Base-by-base conservation (phyloP, 1,139 yeast species). In the Lodderomyces beijingensis region DNA sequence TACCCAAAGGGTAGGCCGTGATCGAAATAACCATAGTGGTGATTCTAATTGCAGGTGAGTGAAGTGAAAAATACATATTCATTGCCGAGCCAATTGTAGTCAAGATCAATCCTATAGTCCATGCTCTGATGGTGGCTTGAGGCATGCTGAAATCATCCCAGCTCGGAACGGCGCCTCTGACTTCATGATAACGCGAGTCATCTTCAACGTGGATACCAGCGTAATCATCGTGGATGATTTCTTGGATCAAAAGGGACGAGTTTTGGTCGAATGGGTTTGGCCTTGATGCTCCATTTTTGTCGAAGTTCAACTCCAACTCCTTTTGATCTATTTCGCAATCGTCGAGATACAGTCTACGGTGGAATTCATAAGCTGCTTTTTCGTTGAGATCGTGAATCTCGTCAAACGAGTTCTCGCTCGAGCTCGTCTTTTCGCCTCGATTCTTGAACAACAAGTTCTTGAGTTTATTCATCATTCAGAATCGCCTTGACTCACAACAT, bases 131-230 rank as follows among this genome's bases (percentile, higher is more conserved):
- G 16, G 86, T 79, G 46, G 72, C 74, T 47, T 77, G 83, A 1
- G 78, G 79, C 21, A 76, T 45, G 1, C 59, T 39, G 2, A 68
- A 62, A 49, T 78, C 80, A 50, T 79, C 86, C 16, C 64, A 57
- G 22, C 78, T 69, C 2, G 84, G 82, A 25, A 79, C 84, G 3
- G 84, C 70, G 4, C 84, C 83, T 48, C 86, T 66, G 26, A 79
- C 87, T 50, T 79, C 86, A 0, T 84, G 77, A 49, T 75, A 77
- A 6, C 82, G 80, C 13, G 81, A 75, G 47, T 79, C 79, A 46
- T 74, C 70, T 46, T 64, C 70, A 19, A 64, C 68, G 11, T 45
- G 44, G 25, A 62, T 47, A 38, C 64, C 68, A 31, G 77, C 65
- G 46, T 68, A 68, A 12, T 63, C 72, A 42, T 67, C 74, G 21